Base-by-base conservation (phyloP, 768 basidiomycete genomes). In the Cystobasidium ongulense region DNA sequence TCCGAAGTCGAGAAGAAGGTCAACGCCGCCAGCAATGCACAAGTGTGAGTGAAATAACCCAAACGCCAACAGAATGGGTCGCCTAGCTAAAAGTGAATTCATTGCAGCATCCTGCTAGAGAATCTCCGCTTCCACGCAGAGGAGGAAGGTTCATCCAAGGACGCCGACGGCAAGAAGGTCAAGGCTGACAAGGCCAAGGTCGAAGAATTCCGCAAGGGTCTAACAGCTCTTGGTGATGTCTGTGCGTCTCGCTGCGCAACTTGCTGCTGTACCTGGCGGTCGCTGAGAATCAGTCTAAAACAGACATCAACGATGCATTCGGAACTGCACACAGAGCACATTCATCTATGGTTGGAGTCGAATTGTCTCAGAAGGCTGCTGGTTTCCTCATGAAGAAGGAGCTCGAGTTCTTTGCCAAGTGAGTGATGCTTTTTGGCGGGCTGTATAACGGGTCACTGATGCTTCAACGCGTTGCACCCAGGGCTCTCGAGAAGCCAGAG, bases 331-430 rank as follows among this genome's bases (percentile, higher is more conserved):
- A 99, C 82, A 92, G 95, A 77, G 93, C 92, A 10, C 95, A 99
- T 82, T 97, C 95, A 0, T 93, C 91, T 79, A 97, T 99, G 94
- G 95, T 99, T 77, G 95, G 95, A 78, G 86, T 99, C 78, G 87
- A 95, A 81, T 86, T 98, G 21, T 88, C 89, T 7, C 89, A 95
- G 82, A 86, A 92, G 77, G 95, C 95, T 0, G 88, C 95, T 36
- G 95, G 95, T 29, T 93, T 96, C 85, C 86, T 99, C 75, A 89
- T 99, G 85, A 96, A 94, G 84, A 97, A 97, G 83, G 95, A 99
- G 82, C 88, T 99, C 78, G 94, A 97, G 78, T 99, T 88, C 85
- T 98, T 99, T 82, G 92, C 95, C 59, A 99, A 97, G 83, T 73
- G 29, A 13, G 72, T 3, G 59, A 31, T 36, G 25, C 18, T 7